Evolutionary conservation across 208 protist species (phyloP).

Genomic region (Angomonas ambiguus): DNA sequence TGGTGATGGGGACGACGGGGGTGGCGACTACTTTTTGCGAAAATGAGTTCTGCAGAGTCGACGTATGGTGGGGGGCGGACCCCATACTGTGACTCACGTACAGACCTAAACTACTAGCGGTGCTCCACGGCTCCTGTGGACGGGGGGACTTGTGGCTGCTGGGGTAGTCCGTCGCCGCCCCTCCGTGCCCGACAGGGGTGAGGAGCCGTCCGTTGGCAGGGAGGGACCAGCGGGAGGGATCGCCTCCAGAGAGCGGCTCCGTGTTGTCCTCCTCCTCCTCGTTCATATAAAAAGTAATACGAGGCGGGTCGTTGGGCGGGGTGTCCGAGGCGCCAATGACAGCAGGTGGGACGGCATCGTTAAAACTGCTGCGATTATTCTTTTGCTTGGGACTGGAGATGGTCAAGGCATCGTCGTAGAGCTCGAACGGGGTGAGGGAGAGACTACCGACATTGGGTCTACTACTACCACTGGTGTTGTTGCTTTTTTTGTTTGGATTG

Average conservation of each 20-base stretch:
- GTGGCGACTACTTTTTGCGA: no score
- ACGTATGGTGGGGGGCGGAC: not conserved
- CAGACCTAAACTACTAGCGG: not conserved
- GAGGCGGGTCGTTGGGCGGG: no score
- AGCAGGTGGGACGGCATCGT: no score
- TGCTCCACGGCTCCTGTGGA: not conserved
- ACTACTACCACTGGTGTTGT: no score
- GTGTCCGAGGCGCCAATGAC: no score
- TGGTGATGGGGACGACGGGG: not conserved
- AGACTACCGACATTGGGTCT: no score
- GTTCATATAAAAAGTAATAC: not conserved
- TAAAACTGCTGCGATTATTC: no score
- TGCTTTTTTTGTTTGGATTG: not conserved
- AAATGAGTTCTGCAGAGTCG: not conserved
- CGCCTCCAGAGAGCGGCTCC: no score
- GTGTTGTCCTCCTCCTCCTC: not conserved
- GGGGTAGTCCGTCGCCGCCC: no score
- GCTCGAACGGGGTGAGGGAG: not conserved
- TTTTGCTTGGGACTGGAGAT: not conserved
- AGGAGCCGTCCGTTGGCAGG: not conserved
- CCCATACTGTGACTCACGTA: not conserved
- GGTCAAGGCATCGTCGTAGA: not conserved
- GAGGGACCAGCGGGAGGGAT: no score
- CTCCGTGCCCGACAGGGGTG: not conserved
- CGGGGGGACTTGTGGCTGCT: no score